Evolutionary conservation across 2,329 filamentous ascomycete species (phyloP).

Genomic region (Aspergillus piperis): DNA sequence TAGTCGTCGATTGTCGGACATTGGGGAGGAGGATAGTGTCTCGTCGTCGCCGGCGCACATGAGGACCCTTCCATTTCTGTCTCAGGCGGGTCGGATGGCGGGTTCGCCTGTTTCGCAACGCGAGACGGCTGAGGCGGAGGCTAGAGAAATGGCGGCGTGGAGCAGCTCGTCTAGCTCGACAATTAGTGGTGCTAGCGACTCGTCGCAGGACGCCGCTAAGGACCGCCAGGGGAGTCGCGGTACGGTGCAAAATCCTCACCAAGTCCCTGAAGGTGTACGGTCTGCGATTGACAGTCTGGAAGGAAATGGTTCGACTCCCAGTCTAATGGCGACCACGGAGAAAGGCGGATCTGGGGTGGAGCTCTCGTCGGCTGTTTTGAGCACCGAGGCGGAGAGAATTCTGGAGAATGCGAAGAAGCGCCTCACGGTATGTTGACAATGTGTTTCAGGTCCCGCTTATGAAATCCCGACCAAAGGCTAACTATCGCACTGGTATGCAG

Average conservation of each 20-base stretch:
- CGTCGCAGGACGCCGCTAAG: conserved; percentile 18
- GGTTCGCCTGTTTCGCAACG: conserved; percentile 33
- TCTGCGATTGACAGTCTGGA: conserved; percentile 14
- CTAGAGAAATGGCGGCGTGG: conserved; percentile 43
- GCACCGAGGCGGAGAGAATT: conserved; percentile 83
- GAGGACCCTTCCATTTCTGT: conserved; percentile 11
- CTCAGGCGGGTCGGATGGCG: conserved; percentile 14
- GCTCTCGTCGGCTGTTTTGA: conserved; percentile 73
- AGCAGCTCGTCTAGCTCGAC: conserved; percentile 44
- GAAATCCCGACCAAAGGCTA: conserved; percentile 12
- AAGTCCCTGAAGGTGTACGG: not conserved
- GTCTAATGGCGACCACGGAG: conserved; percentile 41
- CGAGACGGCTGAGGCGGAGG: conserved; percentile 55
- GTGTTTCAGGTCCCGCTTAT: not conserved
- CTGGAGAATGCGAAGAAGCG: conserved; percentile 88
- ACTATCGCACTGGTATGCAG: conserved; percentile 47
- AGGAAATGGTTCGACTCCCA: conserved; percentile 28
- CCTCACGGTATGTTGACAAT: conserved; percentile 67
- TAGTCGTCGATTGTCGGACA: conserved; percentile 47
- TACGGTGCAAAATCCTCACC: not conserved
- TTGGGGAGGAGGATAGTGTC: conserved; percentile 46
- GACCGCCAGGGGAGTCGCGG: conserved; percentile 9
- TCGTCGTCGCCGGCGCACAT: conserved; percentile 31
- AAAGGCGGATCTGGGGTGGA: conserved; percentile 56
- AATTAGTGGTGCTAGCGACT: conserved; percentile 33